Evolutionary conservation across 495 filamentous ascomycete genomes (phyloP).

Genomic region (Daldinia caldariorum): DNA sequence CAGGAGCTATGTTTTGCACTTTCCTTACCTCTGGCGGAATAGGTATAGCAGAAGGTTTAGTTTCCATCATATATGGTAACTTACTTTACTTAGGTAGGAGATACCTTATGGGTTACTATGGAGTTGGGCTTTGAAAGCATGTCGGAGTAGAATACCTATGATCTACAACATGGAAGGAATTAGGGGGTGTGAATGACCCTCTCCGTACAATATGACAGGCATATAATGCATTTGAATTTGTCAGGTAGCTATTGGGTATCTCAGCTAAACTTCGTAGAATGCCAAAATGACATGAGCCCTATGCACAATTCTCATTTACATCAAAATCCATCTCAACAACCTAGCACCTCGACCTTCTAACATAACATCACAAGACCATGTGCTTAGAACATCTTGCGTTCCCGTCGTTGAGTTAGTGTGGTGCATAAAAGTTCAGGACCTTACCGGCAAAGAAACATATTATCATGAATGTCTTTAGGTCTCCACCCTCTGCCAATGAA

Average conservation of each 20-base stretch:
- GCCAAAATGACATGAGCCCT: not conserved
- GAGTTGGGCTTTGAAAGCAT: no score
- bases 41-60: not conserved
- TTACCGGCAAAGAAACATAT: constrained; percentile 11
- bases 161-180: not conserved
- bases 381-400: not conserved
- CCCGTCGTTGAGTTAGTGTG: constrained; percentile 15
- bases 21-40: not conserved
- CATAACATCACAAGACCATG: not conserved
- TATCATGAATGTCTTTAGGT: not conserved
- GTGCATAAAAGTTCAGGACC: not conserved
- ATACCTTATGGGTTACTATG: no score
- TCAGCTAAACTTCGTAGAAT: constrained; percentile 9
- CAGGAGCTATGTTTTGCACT: not conserved
- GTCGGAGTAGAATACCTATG: not conserved
- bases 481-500: not conserved
- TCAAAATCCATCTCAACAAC: not conserved
- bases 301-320: not conserved
- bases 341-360: not conserved
- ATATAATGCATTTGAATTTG: constrained; percentile 1
- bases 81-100: no score
- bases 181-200: not conserved
- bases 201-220: not conserved
- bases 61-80: no score
- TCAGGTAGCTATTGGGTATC: constrained; percentile 37